Conservation (phyloP, 257 asterid genomes). For the Anisodus acutangulus region DNA sequence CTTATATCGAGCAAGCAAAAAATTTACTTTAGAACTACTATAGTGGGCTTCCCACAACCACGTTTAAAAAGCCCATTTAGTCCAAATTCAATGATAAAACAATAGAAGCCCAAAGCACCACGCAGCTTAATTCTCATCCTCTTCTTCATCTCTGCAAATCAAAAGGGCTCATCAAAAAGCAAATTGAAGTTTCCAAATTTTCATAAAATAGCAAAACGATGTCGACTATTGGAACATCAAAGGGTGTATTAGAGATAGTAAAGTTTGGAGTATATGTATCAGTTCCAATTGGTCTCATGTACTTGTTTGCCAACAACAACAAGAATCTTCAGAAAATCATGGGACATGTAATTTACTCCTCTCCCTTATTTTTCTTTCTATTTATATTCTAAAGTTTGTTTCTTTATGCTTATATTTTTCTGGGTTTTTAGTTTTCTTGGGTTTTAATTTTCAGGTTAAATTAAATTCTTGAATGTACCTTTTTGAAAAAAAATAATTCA, state of each 20-base stretch:
- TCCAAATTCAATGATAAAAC: no score
- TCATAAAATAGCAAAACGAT: constrained; percentile 40
- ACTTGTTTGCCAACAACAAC: constrained; percentile 77
- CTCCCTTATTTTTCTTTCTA: background rate
- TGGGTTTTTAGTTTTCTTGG: background rate
- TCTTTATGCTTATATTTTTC: background rate
- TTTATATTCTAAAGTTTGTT: background rate
- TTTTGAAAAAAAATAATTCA: background rate
- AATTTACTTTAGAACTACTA: no score
- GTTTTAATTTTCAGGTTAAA: background rate
- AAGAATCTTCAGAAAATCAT: constrained; percentile 77
- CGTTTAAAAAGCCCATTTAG: no score
- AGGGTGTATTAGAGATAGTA: constrained; percentile 87
- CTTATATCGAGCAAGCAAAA: no score
- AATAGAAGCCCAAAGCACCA: constrained; percentile 9
- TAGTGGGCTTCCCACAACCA: no score
- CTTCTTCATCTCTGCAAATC: constrained; percentile 13
- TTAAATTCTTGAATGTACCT: background rate
- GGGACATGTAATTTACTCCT: constrained; percentile 61
- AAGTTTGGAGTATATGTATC: constrained; percentile 79
- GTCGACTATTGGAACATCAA: constrained; percentile 86
- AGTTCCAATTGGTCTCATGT: constrained; percentile 90
- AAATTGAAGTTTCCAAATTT: background rate
- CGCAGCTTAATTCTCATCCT: constrained; percentile 37
- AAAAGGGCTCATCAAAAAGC: background rate